Conservation (phyloP, 73 alveolate genomes). For the Symbiodinium pilosum region DNA sequence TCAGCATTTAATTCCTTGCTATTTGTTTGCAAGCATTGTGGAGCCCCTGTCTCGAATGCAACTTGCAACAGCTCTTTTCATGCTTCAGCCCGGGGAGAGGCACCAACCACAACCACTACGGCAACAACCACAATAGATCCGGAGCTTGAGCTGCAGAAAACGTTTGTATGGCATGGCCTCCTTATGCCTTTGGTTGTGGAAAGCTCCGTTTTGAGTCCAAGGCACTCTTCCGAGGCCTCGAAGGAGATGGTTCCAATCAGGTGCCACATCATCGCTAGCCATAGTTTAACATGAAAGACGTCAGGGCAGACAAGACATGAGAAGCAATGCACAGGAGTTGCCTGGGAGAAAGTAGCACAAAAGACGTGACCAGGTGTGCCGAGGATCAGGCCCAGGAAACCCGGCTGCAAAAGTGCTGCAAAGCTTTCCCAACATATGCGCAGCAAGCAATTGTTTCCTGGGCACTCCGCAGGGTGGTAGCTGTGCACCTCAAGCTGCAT, state of each 20-base stretch:
- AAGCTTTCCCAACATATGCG: too few species aligned
- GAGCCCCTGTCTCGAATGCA: too few species aligned
- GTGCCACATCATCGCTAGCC: background rate
- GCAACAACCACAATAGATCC: background rate
- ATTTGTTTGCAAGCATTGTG: too few species aligned
- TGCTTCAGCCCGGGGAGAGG: background rate
- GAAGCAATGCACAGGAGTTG: background rate
- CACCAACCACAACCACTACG: background rate
- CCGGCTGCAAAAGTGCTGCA: background rate
- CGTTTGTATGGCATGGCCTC: too few species aligned
- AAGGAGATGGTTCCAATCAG: background rate
- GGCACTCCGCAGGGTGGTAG: background rate
- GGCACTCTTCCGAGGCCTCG: background rate
- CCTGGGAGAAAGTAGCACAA: background rate
- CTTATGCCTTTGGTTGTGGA: too few species aligned
- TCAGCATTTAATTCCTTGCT: too few species aligned
- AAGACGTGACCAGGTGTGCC: background rate
- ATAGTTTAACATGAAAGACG: too few species aligned
- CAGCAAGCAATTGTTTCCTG: too few species aligned
- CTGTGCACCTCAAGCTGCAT: background rate
- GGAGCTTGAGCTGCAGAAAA: background rate
- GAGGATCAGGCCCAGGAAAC: constrained; percentile 4
- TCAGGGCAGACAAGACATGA: too few species aligned
- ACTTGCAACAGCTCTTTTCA: too few species aligned
- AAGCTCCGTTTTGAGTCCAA: too few species aligned